Base-by-base conservation (phyloP, 2,329 filamentous ascomycete species). In the Coniochaeta sp. region DNA sequence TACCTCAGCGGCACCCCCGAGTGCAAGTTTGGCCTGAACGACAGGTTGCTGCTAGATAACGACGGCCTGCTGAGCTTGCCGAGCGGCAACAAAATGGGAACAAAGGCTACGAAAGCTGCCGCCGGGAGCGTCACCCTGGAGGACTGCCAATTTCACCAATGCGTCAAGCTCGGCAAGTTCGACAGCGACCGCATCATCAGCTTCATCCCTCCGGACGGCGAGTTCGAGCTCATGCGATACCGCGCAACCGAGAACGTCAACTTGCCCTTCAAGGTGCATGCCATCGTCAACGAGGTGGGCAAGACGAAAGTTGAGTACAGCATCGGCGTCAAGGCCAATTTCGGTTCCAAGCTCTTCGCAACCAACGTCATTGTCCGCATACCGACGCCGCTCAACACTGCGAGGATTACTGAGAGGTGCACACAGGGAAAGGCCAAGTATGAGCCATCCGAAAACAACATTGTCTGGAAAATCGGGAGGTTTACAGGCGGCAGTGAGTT, bases 221-320 rank as follows among this genome's bases (percentile, higher is more conserved):
- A 97, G 72, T 99, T 99, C 74, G 95, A 99, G 78, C 83, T 99
- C 63, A 99, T 99, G 95, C 89, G 93, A 55, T 99, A 99, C 75
- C 91, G 96, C 58, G 93, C 95, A 12, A 98, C 93, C 26, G 95
- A 99, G 74, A 99, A 99, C 71, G 93, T 99, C 72, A 99, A 99
- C 72, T 81, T 99, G 17, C 96, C 95, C 0, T 99, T 99, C 84
- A 98, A 97, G 74, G 92, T 99, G 10, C 95, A 99, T 72, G 93
- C 93, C 65, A 99, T 99, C 66, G 95, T 99, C 70, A 96, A 96
- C 72, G 95, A 99, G 75, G 85, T 98, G 62, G 93, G 95, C 65
- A 96, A 95, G 71, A 95, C 91, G 47, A 98, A 97, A 75, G 95
- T 99, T 62, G 95, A 99, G 76, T 99, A 98, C 79, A 96, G 91